Evolutionary conservation across 169 alveolate genomes (phyloP), one percentile per base, ranked within the genome.

Genomic region (Cryptosporidium xiaoi): DNA sequence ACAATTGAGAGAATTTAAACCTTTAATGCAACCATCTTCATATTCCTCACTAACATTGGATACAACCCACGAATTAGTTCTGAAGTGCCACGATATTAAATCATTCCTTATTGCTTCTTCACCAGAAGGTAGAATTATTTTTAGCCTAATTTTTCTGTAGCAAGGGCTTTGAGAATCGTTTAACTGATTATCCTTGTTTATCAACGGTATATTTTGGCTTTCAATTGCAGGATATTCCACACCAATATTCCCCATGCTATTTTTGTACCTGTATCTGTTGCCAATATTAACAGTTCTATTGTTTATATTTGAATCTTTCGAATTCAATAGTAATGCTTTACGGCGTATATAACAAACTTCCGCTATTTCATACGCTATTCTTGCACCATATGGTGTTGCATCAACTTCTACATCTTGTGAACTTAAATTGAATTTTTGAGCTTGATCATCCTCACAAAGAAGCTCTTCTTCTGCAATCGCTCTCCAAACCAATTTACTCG

Each of bases 301-400:
- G 12, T 24, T 44, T 0, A 40, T 2, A 24, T 40, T 56, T 18
- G 46, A 2, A 7, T 66, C 87, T 33, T 77, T 77, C n/a, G 87
- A 60, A 27, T 60, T 77, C 29, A 77, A 51, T 56, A 60, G 44
- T 12, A 77, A 18, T 6, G 87, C 87, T 77, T 77, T 77, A 7
- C 71, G 53, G 3, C 87, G 71, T 44, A 77, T 62, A 44, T 77
- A 77, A 13, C 71, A 60, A 77, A 77, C 87, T n/a, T 77, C 87
- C 13, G 87, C 87, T 77, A 77, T 77, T 46, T 77, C 87, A 48
- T 77, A 77, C 33, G 87, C 87, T 12, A 77, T 77, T 44, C 87
- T 56, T 60, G 87, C 87, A 15, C 87, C 87, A 36, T 77, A 77
- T 5, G 64, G 71, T 4, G 46, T 77, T 60, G 87, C 87, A 60